A percentile compares a stretch with the other conserved stretches of the same genome.
Conservation (phyloP, 2,329 filamentous ascomycete species). For the Hypoxylon sp. region DNA sequence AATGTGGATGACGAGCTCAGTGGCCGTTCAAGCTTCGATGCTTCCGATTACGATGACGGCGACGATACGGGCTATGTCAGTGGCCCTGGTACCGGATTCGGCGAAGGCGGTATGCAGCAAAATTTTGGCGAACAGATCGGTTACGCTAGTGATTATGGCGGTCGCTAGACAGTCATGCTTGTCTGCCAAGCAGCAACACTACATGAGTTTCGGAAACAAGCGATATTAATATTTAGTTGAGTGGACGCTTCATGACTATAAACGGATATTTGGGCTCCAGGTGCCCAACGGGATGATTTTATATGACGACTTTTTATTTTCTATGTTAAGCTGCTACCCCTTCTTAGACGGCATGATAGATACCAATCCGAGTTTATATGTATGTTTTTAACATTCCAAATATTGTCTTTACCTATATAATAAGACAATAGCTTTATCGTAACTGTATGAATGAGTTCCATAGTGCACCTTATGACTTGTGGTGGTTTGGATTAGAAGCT, state of each 20-base stretch:
- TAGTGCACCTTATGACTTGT: background rate
- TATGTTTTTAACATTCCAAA: background rate
- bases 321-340: slow-evolving; percentile 25
- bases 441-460: background rate
- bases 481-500: background rate
- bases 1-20: slow-evolving; percentile 84
- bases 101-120: slow-evolving; percentile 69
- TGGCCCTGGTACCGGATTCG: slow-evolving; percentile 72
- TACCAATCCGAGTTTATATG: slow-evolving; percentile 52
- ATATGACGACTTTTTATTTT: slow-evolving; percentile 32
- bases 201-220: slow-evolving; percentile 3
- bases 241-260: slow-evolving; percentile 27
- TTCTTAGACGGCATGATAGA: slow-evolving; percentile 53
- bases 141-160: slow-evolving; percentile 68
- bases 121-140: slow-evolving; percentile 67
- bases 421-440: background rate
- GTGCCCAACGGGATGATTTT: slow-evolving; percentile 32
- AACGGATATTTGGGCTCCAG: slow-evolving; percentile 18
- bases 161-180: slow-evolving; percentile 52
- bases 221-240: slow-evolving; percentile 24
- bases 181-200: slow-evolving; percentile 3
- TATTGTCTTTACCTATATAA: slow-evolving; percentile 13
- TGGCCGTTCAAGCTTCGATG: slow-evolving; percentile 85
- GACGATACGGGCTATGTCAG: slow-evolving; percentile 79
- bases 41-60: slow-evolving; percentile 81